phyloP scores from a whole-genome alignment of 2,329 filamentous ascomycete species.

The Cercospora sp. region DNA sequence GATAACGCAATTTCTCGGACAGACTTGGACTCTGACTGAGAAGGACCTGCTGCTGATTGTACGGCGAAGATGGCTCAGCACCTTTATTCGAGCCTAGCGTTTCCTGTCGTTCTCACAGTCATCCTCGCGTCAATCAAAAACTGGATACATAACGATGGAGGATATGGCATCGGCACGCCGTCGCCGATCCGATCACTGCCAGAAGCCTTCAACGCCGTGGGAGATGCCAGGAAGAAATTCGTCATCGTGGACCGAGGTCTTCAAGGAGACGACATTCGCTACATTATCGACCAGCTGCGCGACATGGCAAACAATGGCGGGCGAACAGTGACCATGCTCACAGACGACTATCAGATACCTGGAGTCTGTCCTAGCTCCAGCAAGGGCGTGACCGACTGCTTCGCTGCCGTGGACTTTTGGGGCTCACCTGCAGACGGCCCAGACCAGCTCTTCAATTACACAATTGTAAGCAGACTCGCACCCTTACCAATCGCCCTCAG shows the following conservation, averaged over 20 bases:
- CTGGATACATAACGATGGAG: conserved; percentile 73
- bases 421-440: conserved; percentile 70
- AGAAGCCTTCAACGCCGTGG: conserved; percentile 61
- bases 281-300: conserved; percentile 65
- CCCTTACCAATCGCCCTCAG: not conserved
- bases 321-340: conserved; percentile 56
- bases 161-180: conserved; percentile 68
- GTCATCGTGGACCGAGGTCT: conserved; percentile 74
- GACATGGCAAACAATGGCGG: conserved; percentile 57
- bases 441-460: conserved; percentile 76
- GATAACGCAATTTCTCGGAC: conserved; percentile 31
- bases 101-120: conserved; percentile 56
- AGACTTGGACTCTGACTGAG: conserved; percentile 57
- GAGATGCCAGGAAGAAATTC: conserved; percentile 63
- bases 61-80: conserved; percentile 54
- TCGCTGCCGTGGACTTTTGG: conserved; percentile 71
- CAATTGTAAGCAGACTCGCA: conserved; percentile 6
- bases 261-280: conserved; percentile 66
- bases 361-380: conserved; percentile 59
- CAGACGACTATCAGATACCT: conserved; percentile 60
- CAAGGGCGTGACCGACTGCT: conserved; percentile 67
- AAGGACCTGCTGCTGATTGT: conserved; percentile 58
- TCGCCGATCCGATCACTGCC: conserved; percentile 63
- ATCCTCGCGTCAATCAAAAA: conserved; percentile 62
- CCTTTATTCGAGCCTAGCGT: conserved; percentile 55